Evolutionary conservation across 169 alveolate species (phyloP), one percentile per base, ranked within the genome.

Genomic region (Plasmodium knowlesi): DNA sequence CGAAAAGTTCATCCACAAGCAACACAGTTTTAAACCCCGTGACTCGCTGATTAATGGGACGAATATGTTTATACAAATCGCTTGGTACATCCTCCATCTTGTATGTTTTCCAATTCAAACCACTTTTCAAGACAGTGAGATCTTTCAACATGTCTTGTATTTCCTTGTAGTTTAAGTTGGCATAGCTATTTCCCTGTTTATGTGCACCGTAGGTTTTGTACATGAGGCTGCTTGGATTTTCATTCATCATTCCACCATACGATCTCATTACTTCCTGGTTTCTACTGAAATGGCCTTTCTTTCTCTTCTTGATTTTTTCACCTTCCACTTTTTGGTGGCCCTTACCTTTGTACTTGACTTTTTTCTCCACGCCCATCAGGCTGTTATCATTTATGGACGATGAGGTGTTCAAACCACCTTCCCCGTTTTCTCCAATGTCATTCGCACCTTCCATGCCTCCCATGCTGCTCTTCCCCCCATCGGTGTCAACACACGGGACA

Each of bases 31-130:
- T 95, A 34, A 86, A 95, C 6, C 96, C 97, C 0, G 97, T 93
- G 3, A 95, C 95, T 37, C 97, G 92, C 74, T 95, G 97, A 73
- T 95, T 95, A 80, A 95, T 95, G 50, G 97, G 97, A 22, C 95
- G 88, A 6, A 95, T 95, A 79, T 89, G 57, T 25, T 89, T 89
- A 79, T 61, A 89, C 19, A 89, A 28, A 10, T 89, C 94, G 4
- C n/a, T 71, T 6, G 94, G 94, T 25, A 89, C 25, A 46, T 78
- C 90, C 22, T 89, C 94, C 82, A 89, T 89, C 34, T 89, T 89
- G 39, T 89, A 89, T 5, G 94, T 89, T 32, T 89, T 89, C 94
- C 94, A 89, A 22, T 89, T 89, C 1, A 74, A 83, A 19, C 94
- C 94, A 37, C 94, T 89, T 34, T 89, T 79, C 71, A 89, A 30